Evolutionary conservation across 2,329 filamentous ascomycete genomes (phyloP), one percentile per base, ranked within the genome.

Genomic region (Sporothrix protearum): DNA sequence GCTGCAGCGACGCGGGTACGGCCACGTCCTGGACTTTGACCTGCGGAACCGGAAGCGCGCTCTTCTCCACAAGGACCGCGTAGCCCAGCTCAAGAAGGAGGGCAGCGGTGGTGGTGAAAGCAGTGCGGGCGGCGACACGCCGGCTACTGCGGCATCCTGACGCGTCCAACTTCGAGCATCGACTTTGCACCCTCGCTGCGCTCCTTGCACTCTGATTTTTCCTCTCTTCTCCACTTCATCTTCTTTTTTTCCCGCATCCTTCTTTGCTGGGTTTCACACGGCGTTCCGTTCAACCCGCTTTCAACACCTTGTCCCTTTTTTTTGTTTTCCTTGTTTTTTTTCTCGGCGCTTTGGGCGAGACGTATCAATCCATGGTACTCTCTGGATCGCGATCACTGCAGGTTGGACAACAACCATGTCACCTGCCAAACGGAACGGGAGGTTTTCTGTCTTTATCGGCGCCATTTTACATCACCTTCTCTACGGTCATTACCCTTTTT

Each of bases 1-100:
- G 76, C 76, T 80, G 68, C 77, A 77, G 73, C 73, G 73, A 16
- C 75, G 78, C 61, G 79, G 79, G 16, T 80, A 78, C 73, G 76
- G 76, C 66, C 80, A 81, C 68, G 79, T 81, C 70, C 73, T 80
- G 42, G 80, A 80, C 71, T 80, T 79, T 69, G 79, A 81, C 61
- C 70, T 81, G 70, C 80, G 80, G 68, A 80, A 80, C 71, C 79
- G 79, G 67, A 80, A 80, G 74, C 75, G 79, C 57, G 72, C 79
- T 61, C 73, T 80, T 70, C 78, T 78, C 73, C 72, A 75, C 70
- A 74, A 75, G 71, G 75, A 75, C 45, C 73, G 74, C 9, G n/a
- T 70, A 36, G 74, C 70, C 1, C 72, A 71, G 68, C 69, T 71
- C 33, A 36, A 59, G 33, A 42, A 69, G 22, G 67, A 63, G 19